These are phyloP conservation scores for Podospora comata DNA, from an alignment of 495 filamentous ascomycete species.

Conservation along the genomic window DNA sequence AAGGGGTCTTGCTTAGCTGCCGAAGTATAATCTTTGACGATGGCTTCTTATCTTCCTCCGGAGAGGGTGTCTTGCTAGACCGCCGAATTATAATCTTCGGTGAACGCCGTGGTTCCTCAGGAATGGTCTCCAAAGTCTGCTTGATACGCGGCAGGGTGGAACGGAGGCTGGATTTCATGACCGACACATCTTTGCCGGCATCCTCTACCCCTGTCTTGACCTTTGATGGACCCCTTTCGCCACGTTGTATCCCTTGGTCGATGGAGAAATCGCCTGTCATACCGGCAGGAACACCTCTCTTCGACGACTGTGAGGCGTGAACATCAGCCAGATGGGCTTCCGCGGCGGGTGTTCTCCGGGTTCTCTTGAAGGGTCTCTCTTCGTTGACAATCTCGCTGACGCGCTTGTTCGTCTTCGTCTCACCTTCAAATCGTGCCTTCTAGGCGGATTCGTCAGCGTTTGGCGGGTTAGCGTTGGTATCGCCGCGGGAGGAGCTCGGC, in stretches of 20 bases:
- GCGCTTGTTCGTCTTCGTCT: constrained; percentile 1
- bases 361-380: neutral
- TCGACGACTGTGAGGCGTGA: neutral
- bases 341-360: neutral
- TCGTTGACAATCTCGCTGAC: neutral
- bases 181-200: too few relatives aligned
- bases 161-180: neutral
- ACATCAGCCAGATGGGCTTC: neutral
- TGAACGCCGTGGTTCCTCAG: neutral
- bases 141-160: neutral
- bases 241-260: neutral
- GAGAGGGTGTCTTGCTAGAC: neutral
- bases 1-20: neutral
- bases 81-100: neutral
- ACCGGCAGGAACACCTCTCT: neutral
- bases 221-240: neutral
- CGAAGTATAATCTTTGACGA: neutral
- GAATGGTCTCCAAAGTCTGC: neutral
- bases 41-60: neutral
- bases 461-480: neutral
- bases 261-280: neutral
- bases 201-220: too few relatives aligned
- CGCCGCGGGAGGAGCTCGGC: constrained; percentile 2
- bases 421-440: neutral
- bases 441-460: constrained; percentile 10